These are phyloP conservation scores for Pseudophaeomoniella oleicola DNA, from an alignment of 2,329 filamentous ascomycete species.

Conservation along the genomic window DNA sequence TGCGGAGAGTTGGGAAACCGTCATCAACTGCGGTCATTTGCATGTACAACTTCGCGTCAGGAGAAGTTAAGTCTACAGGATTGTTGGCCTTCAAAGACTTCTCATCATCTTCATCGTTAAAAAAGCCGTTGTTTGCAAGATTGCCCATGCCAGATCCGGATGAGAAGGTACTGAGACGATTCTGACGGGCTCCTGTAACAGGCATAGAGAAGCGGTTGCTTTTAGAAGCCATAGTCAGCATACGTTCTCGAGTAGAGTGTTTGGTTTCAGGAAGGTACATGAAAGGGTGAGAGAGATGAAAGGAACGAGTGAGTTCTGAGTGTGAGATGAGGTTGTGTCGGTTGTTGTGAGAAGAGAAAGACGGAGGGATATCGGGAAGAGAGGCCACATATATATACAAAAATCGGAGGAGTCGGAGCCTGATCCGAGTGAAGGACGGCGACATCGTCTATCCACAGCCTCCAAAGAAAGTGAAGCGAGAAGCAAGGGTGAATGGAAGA, in stretches of 20 bases:
- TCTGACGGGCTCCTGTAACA: slow-evolving; percentile 54
- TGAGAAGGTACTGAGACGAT: slow-evolving; percentile 25
- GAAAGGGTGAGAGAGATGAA: no score
- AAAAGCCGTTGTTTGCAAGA: slow-evolving; percentile 71
- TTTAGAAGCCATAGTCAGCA: slow-evolving; percentile 41
- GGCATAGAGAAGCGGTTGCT: slow-evolving; percentile 91
- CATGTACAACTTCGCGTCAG: slow-evolving; percentile 54
- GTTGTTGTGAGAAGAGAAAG: no score
- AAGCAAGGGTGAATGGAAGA: not conserved
- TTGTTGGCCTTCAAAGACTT: slow-evolving; percentile 19
- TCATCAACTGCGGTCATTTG: slow-evolving; percentile 56
- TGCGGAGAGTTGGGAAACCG: slow-evolving; percentile 62
- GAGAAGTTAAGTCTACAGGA: slow-evolving; percentile 27
- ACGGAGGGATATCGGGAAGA: no score
- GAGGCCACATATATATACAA: no score
- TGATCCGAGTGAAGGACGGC: no score
- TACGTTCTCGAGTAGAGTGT: slow-evolving; percentile 3
- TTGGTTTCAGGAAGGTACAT: slow-evolving; percentile 2
- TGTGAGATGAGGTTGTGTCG: no score
- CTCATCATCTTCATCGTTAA: slow-evolving; percentile 79
- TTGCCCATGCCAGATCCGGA: slow-evolving; percentile 48
- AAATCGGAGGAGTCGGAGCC: no score
- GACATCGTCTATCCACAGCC: no score
- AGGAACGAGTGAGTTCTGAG: no score
- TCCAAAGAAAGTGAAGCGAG: no score